Evolutionary conservation across 305 asterid genomes (phyloP).

Genomic region (Plantago lanceolata): DNA sequence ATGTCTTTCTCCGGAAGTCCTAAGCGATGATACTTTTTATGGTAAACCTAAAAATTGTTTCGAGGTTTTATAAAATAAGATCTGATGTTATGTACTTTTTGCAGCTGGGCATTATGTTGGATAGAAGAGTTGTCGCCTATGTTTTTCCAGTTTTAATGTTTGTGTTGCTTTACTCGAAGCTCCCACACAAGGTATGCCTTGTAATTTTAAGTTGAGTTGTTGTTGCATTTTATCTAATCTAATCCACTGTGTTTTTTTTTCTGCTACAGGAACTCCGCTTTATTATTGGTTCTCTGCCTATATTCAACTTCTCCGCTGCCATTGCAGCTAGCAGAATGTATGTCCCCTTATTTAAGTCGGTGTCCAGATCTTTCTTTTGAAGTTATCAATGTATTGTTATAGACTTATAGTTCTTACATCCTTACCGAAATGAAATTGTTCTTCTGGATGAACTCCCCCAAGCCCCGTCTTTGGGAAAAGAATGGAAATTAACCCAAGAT

Average conservation of each 20-base stretch:
- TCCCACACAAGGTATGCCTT: conserved; percentile 84
- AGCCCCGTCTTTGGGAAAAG: too few relatives aligned
- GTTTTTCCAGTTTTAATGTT: conserved; percentile 71
- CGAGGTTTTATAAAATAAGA: conserved; percentile 16
- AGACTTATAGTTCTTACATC: too few relatives aligned
- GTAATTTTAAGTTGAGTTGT: conserved; percentile 15
- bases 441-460: too few relatives aligned
- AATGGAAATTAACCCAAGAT: too few relatives aligned
- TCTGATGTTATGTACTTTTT: conserved; percentile 31
- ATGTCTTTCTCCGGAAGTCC: too few relatives aligned
- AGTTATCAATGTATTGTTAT: background rate
- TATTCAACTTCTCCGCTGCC: conserved; percentile 89
- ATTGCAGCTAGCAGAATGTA: conserved; percentile 91
- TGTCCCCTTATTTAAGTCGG: conserved; percentile 22
- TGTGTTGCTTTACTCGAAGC: conserved; percentile 84
- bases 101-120: conserved; percentile 90
- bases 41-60: conserved; percentile 13
- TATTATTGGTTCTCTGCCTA: conserved; percentile 82
- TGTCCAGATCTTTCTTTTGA: background rate
- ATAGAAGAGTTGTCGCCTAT: conserved; percentile 58
- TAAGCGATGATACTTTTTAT: background rate
- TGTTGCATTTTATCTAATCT: conserved; percentile 21
- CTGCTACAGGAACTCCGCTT: conserved; percentile 91
- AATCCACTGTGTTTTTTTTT: conserved; percentile 24
- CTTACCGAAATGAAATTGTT: too few relatives aligned